Percentiles rank a stretch among this genome's conserved stretches.
Conservation (phyloP, 2,329 filamentous ascomycete species). For the Trichoderma polysporum region DNA sequence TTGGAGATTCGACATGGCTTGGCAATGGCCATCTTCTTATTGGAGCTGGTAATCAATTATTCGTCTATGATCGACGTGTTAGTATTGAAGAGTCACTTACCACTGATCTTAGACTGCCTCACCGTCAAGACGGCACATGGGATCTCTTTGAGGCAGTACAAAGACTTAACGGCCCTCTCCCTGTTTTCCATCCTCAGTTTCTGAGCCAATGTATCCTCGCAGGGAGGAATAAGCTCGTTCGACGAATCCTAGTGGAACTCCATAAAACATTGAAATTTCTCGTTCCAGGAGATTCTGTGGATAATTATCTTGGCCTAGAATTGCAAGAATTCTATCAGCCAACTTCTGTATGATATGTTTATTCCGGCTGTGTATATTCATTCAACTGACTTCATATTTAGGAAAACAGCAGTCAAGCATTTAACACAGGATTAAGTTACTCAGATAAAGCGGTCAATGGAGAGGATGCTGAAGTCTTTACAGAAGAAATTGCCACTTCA, state of each 20-base stretch:
- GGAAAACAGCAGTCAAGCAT: not conserved
- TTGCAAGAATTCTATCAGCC: slow-evolving; percentile 57
- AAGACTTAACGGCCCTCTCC: slow-evolving; percentile 80
- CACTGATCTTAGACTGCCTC: slow-evolving; percentile 49
- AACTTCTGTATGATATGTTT: not conserved
- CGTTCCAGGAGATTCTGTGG: slow-evolving; percentile 75
- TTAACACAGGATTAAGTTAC: not conserved
- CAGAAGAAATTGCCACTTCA: slow-evolving; percentile 65
- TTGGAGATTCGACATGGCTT: slow-evolving; percentile 91
- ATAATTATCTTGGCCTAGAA: slow-evolving; percentile 70
- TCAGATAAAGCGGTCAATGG: not conserved
- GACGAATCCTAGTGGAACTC: slow-evolving; percentile 69
- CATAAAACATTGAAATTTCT: slow-evolving; percentile 79
- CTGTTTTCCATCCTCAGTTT: slow-evolving; percentile 90
- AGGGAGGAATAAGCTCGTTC: slow-evolving; percentile 71
- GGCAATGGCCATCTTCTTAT: slow-evolving; percentile 81
- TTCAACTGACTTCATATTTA: not conserved
- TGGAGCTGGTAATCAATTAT: slow-evolving; percentile 87
- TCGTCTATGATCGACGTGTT: slow-evolving; percentile 77
- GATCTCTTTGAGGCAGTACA: slow-evolving; percentile 82
- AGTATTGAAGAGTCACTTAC: slow-evolving; percentile 61
- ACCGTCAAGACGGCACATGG: slow-evolving; percentile 51
- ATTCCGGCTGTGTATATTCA: not conserved
- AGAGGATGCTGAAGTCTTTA: slow-evolving; percentile 53
- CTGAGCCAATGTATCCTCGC: slow-evolving; percentile 81